phyloP scores from a whole-genome alignment of 2,329 filamentous ascomycete genomes.

The Aspergillus pseudonomiae region DNA sequence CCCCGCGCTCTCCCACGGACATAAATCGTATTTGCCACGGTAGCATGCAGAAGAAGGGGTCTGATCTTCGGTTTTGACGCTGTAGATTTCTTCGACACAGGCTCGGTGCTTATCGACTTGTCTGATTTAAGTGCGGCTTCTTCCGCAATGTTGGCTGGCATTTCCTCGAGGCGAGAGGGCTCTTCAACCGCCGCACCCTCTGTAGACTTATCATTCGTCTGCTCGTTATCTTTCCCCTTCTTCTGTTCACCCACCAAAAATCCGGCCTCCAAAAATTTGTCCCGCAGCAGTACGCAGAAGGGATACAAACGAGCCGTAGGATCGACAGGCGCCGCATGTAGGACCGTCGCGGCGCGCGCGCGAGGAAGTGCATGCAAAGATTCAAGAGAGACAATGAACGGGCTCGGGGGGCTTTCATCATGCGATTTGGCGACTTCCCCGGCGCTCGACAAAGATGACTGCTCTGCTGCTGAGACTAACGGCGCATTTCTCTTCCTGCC shows the following conservation, averaged over 20 bases:
- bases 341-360: conserved; percentile 38
- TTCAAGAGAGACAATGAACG: conserved; percentile 49
- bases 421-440: not conserved
- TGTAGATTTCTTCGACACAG: conserved; percentile 10
- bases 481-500: not conserved
- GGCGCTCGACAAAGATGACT: not conserved
- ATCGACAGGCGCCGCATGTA: conserved; percentile 46
- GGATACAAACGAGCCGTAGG: conserved; percentile 43
- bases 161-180: conserved; percentile 15
- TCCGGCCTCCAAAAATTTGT: conserved; percentile 48
- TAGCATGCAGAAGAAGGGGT: conserved; percentile 77
- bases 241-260: conserved; percentile 41
- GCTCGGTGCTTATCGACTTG: not conserved
- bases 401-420: conserved; percentile 13
- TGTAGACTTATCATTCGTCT: not conserved
- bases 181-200: not conserved
- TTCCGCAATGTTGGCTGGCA: conserved; percentile 13
- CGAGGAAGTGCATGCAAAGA: conserved; percentile 43
- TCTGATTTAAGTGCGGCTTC: not conserved
- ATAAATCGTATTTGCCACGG: conserved; percentile 84
- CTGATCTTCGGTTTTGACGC: conserved; percentile 44
- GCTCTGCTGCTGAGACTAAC: not conserved
- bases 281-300: conserved; percentile 44
- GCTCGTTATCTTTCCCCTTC: conserved; percentile 11
- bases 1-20: conserved; percentile 35